Evolutionary conservation across 2,329 filamentous ascomycete genomes (phyloP).

Genomic region (Aureobasidium sp.): DNA sequence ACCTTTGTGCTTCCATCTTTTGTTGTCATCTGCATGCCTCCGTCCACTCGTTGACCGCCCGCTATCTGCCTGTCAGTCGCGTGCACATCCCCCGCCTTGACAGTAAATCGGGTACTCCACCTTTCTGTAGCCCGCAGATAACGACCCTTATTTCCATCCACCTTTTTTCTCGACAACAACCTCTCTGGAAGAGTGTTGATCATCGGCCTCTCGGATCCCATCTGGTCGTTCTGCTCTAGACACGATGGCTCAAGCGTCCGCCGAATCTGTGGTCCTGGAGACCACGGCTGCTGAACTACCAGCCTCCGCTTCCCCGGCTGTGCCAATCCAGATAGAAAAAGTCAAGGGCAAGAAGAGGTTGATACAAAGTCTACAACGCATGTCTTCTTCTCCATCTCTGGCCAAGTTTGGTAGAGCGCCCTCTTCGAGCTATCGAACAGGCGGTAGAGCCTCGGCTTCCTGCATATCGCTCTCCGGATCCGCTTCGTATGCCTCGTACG

Average conservation of each 20-base stretch:
- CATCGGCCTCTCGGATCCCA: not conserved
- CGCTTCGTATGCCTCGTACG: slow-evolving; percentile 45
- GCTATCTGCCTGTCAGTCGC: slow-evolving; percentile 3
- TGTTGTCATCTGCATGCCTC: slow-evolving; percentile 11
- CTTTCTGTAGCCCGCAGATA: slow-evolving; percentile 6
- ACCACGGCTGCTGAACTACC: not conserved
- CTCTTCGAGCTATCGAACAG: slow-evolving; percentile 59
- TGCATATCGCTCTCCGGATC: slow-evolving; percentile 54
- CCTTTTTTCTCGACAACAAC: not conserved
- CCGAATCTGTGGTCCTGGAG: slow-evolving; percentile 12
- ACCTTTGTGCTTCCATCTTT: not conserved
- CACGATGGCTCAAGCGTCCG: slow-evolving; percentile 10
- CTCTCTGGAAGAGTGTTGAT: slow-evolving; percentile 2
- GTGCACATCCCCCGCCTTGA: slow-evolving; percentile 7
- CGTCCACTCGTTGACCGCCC: slow-evolving; percentile 9
- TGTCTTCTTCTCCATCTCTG: slow-evolving; percentile 72
- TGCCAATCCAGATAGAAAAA: slow-evolving; percentile 39
- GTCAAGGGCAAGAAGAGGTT: slow-evolving; percentile 63
- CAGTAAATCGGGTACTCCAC: not conserved
- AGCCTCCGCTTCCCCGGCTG: not conserved
- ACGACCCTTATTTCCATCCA: slow-evolving; percentile 1
- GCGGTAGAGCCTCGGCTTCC: slow-evolving; percentile 57
- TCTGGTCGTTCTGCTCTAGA: not conserved
- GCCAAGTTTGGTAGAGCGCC: slow-evolving; percentile 56
- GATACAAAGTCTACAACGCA: slow-evolving; percentile 68